These are phyloP conservation scores for Hirschfeldia incana DNA, from an alignment of 345 rosid genomes.

Conservation along the genomic window DNA sequence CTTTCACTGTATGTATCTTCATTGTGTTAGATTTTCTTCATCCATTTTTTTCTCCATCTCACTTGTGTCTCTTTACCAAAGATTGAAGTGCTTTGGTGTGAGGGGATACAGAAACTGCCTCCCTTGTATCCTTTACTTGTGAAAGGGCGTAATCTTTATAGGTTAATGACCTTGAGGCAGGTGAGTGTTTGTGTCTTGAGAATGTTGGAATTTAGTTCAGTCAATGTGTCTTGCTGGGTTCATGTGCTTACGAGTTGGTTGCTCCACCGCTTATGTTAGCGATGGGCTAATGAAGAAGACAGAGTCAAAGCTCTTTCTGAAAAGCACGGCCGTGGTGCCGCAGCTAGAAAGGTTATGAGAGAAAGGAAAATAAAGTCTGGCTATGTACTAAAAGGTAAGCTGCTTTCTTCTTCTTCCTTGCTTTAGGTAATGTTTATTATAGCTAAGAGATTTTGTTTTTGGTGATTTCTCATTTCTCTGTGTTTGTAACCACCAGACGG, in stretches of 20 bases:
- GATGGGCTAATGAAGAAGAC: conserved; percentile 54
- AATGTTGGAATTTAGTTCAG: too few species aligned
- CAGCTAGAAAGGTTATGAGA: conserved; percentile 52
- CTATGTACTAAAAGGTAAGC: conserved; percentile 40
- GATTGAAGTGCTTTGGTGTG: conserved; percentile 72
- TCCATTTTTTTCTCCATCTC: background rate
- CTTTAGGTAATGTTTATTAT: conserved; percentile 4
- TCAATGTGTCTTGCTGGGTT: background rate
- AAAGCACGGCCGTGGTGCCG: conserved; percentile 62
- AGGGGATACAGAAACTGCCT: conserved; percentile 51
- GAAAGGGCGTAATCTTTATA: conserved; percentile 67
- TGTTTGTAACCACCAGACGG: conserved; percentile 39
- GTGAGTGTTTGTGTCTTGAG: conserved; percentile 30
- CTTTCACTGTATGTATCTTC: conserved; percentile 52
- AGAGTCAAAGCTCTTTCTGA: conserved; percentile 52
- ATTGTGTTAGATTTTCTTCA: background rate
- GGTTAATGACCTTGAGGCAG: conserved; percentile 58
- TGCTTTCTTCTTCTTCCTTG: background rate
- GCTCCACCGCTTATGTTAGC: conserved; percentile 32
- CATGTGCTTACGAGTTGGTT: conserved; percentile 13
- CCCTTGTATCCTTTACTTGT: conserved; percentile 63
- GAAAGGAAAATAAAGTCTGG: conserved; percentile 33
- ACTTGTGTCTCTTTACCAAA: conserved; percentile 27
- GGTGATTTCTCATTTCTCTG: background rate
- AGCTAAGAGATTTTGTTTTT: background rate